Percentiles rank a stretch among this genome's conserved stretches.
Conservation (phyloP, 2,329 filamentous ascomycete genomes). For the Aspergillus chevalieri region DNA sequence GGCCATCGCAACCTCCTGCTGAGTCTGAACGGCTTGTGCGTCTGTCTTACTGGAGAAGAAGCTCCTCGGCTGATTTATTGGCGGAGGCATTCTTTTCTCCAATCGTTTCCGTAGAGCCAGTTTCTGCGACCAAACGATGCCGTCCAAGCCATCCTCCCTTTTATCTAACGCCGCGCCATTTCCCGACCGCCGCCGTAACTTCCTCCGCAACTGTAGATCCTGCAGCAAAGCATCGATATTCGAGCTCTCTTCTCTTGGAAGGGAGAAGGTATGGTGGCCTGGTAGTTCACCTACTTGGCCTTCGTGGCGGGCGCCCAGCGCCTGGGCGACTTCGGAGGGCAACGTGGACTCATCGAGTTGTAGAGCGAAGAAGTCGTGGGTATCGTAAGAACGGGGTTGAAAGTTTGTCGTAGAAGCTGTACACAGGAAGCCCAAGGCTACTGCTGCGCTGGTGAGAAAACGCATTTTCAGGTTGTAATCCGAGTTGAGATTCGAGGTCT, state of each 20-base stretch:
- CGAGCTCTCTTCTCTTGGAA: constrained; percentile 53
- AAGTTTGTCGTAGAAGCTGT: constrained; percentile 42
- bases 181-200: constrained; percentile 50
- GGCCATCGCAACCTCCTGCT: constrained; percentile 55
- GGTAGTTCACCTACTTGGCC: constrained; percentile 71
- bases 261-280: constrained; percentile 79
- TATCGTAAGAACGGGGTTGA: constrained; percentile 64
- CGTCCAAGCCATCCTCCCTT: constrained; percentile 56
- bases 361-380: constrained; percentile 88
- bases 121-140: constrained; percentile 73
- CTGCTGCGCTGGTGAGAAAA: constrained; percentile 14
- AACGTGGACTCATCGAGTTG: constrained; percentile 64
- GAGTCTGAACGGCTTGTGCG: constrained; percentile 49
- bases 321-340: constrained; percentile 62
- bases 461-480: constrained; percentile 13
- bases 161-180: constrained; percentile 10
- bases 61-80: constrained; percentile 29
- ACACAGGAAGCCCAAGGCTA: constrained; percentile 33
- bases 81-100: constrained; percentile 51
- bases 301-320: constrained; percentile 72
- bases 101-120: constrained; percentile 58
- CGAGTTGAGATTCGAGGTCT: not conserved
- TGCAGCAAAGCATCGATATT: constrained; percentile 47
- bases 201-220: constrained; percentile 51
- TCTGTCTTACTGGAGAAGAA: constrained; percentile 36